Evolutionary conservation across 495 filamentous ascomycete genomes (phyloP), one percentile per base, ranked within the genome.

Genomic region (Penicillium salamii): DNA sequence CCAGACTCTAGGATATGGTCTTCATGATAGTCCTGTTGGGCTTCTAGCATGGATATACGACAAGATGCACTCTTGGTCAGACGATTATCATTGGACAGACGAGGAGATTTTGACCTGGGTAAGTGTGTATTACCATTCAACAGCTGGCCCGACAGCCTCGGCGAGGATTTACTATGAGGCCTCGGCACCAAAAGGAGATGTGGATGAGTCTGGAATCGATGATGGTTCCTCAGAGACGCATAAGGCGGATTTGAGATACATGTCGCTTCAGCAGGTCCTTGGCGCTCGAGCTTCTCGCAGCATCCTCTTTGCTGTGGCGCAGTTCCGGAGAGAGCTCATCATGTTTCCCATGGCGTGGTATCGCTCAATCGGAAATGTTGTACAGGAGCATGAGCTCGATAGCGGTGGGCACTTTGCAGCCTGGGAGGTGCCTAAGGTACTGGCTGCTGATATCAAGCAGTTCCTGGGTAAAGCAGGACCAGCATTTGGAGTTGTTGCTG

Each of bases 21-120:
- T 80, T 0, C 65, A 73, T 1, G 77, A 80, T 52, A 75, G 70
- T 49, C 79, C 79, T 0, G 66, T 79, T 2, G 77, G 62, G 8
- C 54, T 81, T 13, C 62, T 81, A 2, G 69, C 77, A 3, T 83
- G 79, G 79, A 76, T 81, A 14, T 78, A 75, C 49, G 77, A 81
- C 38, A 79, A 80, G 46, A 59, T 82, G 34, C 69, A 78, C 45
- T 56, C 58, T 42, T 79, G 77, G 74, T 69, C 75, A 0, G 78
- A 81, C 37, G 48, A 33, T 17, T 80, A 78, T 48, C 50, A 66
- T 1, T 83, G 78, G 77, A 78, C 75, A 0, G 75, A 78, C 32
- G 77, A 80, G 23, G 77, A 79, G 57, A 70, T 82, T 17, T 46
- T 80, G 32, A 78, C 75, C 0, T 81, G 79, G 79, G 63, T 80